These are phyloP conservation scores for Xerocomus amazonicus DNA, from an alignment of 1,284 basidiomycete species.

Conservation along the genomic window DNA sequence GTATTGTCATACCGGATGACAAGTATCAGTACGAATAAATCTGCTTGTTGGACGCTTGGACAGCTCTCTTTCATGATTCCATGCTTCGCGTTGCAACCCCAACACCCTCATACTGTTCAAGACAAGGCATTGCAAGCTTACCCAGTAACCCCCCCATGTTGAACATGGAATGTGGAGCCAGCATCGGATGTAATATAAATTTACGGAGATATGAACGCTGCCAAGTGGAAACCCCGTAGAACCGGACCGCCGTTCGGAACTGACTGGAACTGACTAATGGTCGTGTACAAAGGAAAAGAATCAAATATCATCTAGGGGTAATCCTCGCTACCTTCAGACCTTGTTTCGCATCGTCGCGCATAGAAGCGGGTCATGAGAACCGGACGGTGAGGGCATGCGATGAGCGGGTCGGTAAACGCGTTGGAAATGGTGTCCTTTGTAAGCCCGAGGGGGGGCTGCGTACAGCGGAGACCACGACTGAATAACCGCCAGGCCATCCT, in stretches of 20 bases:
- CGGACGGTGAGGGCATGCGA: constrained; percentile 13
- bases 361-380: constrained; percentile 21
- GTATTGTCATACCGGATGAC: no score
- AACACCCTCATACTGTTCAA: no score
- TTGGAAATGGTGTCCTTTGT: constrained; percentile 16
- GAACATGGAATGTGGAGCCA: constrained; percentile 3
- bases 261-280: constrained; percentile 2
- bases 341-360: constrained; percentile 18
- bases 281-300: constrained; percentile 4
- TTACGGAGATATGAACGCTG: constrained; percentile 5
- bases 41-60: no score
- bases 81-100: no score
- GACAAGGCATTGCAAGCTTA: no score
- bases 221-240: constrained; percentile 10
- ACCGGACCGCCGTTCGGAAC: constrained; percentile 4
- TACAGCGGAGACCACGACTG: constrained; percentile 2
- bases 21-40: neutral
- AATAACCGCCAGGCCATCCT: neutral
- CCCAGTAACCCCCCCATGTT: constrained; percentile 1
- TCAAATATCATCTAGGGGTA: constrained; percentile 4
- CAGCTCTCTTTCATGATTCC: no score
- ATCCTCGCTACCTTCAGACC: constrained; percentile 19
- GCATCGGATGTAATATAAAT: constrained; percentile 7
- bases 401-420: constrained; percentile 9
- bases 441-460: constrained; percentile 5